Evolutionary conservation across 139 green algal species (phyloP).

Genomic region (Micractinium conductrix): DNA sequence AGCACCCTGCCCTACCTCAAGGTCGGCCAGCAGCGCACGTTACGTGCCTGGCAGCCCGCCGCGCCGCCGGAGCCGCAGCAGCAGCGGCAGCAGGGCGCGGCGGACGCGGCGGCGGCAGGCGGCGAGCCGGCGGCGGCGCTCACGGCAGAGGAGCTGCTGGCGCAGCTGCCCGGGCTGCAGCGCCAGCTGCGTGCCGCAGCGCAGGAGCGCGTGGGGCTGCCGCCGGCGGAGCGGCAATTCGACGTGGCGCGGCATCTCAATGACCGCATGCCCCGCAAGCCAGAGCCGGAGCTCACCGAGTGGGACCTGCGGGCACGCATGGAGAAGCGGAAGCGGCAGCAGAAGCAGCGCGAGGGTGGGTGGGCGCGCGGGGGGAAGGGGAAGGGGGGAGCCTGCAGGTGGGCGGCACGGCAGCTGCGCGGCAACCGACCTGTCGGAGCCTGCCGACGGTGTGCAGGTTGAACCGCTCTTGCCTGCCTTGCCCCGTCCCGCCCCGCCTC

Average conservation of each 20-base stretch:
- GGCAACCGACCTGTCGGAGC: not conserved
- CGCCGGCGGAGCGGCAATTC: not conserved
- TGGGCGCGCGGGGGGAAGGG: not conserved
- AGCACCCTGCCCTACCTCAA: not conserved
- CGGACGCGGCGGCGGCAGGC: not conserved
- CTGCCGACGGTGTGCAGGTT: too few relatives aligned
- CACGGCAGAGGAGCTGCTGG: constrained; percentile 12
- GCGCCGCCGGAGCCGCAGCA: not conserved
- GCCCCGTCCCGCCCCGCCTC: not conserved
- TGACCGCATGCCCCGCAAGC: not conserved
- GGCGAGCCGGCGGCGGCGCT: not conserved
- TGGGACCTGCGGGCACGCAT: constrained; percentile 49
- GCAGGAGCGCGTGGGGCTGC: constrained; percentile 3
- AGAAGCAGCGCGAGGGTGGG: not conserved
- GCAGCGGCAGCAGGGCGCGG: not conserved
- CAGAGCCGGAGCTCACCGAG: constrained; percentile 22
- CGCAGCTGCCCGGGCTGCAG: constrained; percentile 18
- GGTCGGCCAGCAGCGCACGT: not conserved
- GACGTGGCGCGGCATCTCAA: not conserved
- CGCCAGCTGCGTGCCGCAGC: not conserved
- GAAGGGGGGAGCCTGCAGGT: too few relatives aligned
- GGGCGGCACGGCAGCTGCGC: not conserved
- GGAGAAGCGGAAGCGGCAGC: constrained; percentile 42
- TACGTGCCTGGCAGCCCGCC: not conserved
- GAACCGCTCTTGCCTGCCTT: not conserved